These are phyloP conservation scores for Carex scoparia DNA, from an alignment of 176 grass and related monocot genomes.

Conservation along the genomic window DNA sequence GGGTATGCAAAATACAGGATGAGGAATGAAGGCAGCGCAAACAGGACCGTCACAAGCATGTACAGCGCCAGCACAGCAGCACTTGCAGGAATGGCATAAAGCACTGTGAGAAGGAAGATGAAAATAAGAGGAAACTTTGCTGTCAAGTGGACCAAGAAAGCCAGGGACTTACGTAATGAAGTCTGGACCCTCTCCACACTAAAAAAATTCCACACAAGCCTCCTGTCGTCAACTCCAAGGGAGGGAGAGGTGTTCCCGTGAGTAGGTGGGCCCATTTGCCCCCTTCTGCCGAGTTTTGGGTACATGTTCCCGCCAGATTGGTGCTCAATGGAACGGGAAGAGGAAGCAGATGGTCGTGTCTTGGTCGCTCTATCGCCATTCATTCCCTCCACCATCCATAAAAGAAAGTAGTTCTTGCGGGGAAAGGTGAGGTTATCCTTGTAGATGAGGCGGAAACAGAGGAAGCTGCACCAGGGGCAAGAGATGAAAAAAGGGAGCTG, in stretches of 20 bases:
- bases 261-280: conserved; percentile 15
- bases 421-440: conserved; percentile 71
- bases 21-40: conserved; percentile 64
- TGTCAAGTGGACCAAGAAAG: conserved; percentile 56
- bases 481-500: conserved; percentile 68
- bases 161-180: conserved; percentile 51
- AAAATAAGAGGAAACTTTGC: conserved; percentile 64
- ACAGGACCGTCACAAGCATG: conserved; percentile 55
- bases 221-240: conserved; percentile 12
- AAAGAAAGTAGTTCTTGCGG: conserved; percentile 75
- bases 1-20: conserved; percentile 81
- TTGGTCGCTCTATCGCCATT: conserved; percentile 48
- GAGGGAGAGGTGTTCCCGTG: conserved; percentile 11
- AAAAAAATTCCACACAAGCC: conserved; percentile 24
- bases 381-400: conserved; percentile 90
- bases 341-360: conserved; percentile 4
- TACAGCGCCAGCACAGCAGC: conserved; percentile 48
- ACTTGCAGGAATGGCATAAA: conserved; percentile 76
- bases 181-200: conserved; percentile 51
- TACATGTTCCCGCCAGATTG: neutral
- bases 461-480: conserved; percentile 70
- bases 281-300: neutral
- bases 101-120: conserved; percentile 77
- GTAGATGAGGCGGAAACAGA: conserved; percentile 62
- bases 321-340: conserved; percentile 1